Evolutionary conservation across 768 basidiomycete genomes (phyloP).

Genomic region (Holtermanniella nyarrowii): DNA sequence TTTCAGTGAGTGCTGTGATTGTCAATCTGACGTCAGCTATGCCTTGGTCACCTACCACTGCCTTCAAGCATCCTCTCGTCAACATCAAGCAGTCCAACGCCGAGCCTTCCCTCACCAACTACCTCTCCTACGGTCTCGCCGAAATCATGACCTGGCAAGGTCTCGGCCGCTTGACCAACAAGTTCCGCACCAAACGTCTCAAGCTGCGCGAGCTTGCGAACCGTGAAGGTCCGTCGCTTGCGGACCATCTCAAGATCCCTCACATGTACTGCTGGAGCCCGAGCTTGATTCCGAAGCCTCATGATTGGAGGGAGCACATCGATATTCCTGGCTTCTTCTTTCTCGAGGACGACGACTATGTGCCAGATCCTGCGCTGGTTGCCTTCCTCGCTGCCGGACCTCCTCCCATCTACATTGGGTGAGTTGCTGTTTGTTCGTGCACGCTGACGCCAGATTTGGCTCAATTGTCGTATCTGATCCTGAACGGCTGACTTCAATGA

Average conservation of each 20-base stretch:
- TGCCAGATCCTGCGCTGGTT: conserved; percentile 47
- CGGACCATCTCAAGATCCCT: conserved; percentile 51
- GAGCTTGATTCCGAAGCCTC: conserved; percentile 51
- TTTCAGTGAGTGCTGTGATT: conserved; percentile 41
- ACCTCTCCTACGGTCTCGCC: conserved; percentile 49
- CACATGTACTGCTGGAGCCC: conserved; percentile 59
- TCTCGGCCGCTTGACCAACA: conserved; percentile 51
- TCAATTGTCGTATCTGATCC: conserved; percentile 55
- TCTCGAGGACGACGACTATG: conserved; percentile 49
- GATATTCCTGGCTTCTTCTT: conserved; percentile 61
- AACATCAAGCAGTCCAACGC: conserved; percentile 50
- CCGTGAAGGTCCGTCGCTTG: conserved; percentile 47
- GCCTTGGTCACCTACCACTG: conserved; percentile 52
- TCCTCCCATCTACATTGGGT: conserved; percentile 56
- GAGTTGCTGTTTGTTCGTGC: conserved; percentile 1
- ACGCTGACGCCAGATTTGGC: conserved; percentile 46
- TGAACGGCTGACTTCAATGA: conserved; percentile 43
- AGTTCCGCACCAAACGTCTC: conserved; percentile 46
- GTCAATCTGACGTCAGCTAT: conserved; percentile 48
- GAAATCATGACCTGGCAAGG: conserved; percentile 43
- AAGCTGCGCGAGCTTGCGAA: conserved; percentile 45
- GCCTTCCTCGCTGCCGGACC: conserved; percentile 48
- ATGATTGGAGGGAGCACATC: conserved; percentile 56
- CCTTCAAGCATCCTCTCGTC: conserved; percentile 54
- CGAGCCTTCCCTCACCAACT: conserved; percentile 48